phyloP scores from a whole-genome alignment of 1,284 basidiomycete genomes.

The Ceratobasidium sp. region DNA sequence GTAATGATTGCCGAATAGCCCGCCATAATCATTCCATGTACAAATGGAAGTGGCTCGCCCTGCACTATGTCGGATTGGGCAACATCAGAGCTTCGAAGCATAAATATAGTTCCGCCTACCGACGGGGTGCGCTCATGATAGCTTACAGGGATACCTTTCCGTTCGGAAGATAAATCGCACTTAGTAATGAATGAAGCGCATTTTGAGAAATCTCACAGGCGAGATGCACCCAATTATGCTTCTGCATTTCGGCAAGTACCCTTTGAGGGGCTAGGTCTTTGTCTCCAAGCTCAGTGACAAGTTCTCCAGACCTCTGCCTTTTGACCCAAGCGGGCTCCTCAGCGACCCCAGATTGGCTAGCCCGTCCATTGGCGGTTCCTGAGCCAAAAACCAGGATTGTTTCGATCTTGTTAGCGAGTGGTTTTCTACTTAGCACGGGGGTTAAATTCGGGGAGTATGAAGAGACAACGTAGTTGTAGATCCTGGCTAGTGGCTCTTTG shows the following conservation, averaged over 20 bases:
- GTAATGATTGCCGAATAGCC: neutral
- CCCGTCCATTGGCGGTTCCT: neutral
- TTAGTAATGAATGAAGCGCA: neutral
- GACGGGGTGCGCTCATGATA: neutral
- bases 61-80: conserved; percentile 28
- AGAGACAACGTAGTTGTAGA: conserved; percentile 20
- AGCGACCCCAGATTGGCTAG: neutral
- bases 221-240: conserved; percentile 26
- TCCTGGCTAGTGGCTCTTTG: neutral
- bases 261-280: neutral
- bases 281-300: neutral
- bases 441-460: conserved; percentile 25
- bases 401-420: neutral
- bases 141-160: neutral
- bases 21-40: conserved; percentile 44
- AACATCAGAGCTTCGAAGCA: neutral
- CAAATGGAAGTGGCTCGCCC: conserved; percentile 45
- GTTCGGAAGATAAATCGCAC: conserved; percentile 17
- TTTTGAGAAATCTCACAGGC: conserved; percentile 25
- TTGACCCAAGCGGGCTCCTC: neutral
- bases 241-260: neutral
- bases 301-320: neutral
- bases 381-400: neutral
- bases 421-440: neutral
- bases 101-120: neutral